Evolutionary conservation across 176 grass and related monocot genomes (phyloP), one percentile per base, ranked within the genome.

Genomic region (Carex pumila): DNA sequence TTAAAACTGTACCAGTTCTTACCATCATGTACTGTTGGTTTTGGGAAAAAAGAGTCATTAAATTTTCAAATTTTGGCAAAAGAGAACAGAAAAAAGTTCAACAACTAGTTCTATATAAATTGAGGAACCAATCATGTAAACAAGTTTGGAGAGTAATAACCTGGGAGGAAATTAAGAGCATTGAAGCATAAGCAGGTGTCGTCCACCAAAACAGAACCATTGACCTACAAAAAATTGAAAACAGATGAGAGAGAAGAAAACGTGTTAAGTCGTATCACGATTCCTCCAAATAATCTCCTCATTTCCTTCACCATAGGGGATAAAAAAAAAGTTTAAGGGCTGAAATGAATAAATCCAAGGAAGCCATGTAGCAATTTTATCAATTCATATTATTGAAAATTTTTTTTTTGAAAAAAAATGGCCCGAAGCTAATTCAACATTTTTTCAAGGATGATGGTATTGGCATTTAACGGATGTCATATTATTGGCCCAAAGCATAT

Each of bases 151-250:
- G 68, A 84, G 65, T 1, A 84, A 58, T 71, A 81, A 98, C 95
- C 96, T 92, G 93, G 96, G 76, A 98, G 85, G 30, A 91, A 91
- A 39, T 95, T 91, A 58, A 95, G 89, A 84, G 96, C 93, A 92
- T 98, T 95, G 82, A 98, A 98, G 84, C 96, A 98, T 54, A 98
- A 83, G 83, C 96, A 95, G 14, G 96, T 98, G 65, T 98, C 93
- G 87, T 98, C 96, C 43, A 95, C 96, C 41, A 98, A 87, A 81
- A 98, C 89, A 85, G 91, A 93, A 3, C 93, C 96, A 83, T 93
- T 95, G 63, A 95, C 91, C 93, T 98, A 65, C n/a, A 55, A 81
- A 70, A 71, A 57, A 60, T 65, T n/a, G 43, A 81, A 65, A 78
- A 59, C 45, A 30, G 55, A 53, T 6, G 2, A 76, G 5, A 1